Evolutionary conservation across 1,284 basidiomycete genomes (phyloP).

Genomic region (Boletellus deceptivus): DNA sequence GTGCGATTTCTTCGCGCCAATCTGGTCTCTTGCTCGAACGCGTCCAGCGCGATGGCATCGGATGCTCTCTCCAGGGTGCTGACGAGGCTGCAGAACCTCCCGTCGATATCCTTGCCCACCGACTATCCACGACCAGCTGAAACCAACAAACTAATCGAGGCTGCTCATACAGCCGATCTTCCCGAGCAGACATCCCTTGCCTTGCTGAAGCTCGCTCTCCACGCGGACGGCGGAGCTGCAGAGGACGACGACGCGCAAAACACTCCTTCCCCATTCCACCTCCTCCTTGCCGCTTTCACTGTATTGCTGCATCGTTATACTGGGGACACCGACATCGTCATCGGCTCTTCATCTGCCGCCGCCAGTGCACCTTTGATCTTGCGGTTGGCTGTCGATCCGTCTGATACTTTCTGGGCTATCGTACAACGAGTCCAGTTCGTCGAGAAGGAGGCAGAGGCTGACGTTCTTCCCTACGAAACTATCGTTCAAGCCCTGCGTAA

Average conservation of each 20-base stretch:
- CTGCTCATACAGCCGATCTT: slow-evolving; percentile 66
- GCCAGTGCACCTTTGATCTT: slow-evolving; percentile 82
- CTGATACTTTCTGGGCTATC: slow-evolving; percentile 90
- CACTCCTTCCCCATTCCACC: slow-evolving; percentile 82
- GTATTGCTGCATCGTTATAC: slow-evolving; percentile 95
- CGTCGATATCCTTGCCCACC: slow-evolving; percentile 91
- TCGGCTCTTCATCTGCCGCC: slow-evolving; percentile 86
- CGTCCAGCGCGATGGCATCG: slow-evolving; percentile 34
- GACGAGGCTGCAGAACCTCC: slow-evolving; percentile 69
- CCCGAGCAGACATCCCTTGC: slow-evolving; percentile 67
- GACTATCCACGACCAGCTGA: slow-evolving; percentile 90
- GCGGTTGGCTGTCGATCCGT: slow-evolving; percentile 81
- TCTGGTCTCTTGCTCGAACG: neutral
- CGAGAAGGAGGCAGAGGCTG: slow-evolving; percentile 82
- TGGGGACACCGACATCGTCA: slow-evolving; percentile 91
- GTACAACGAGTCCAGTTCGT: slow-evolving; percentile 84
- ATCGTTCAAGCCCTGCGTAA: slow-evolving; percentile 76
- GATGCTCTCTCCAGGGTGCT: slow-evolving; percentile 54
- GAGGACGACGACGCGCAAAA: slow-evolving; percentile 51
- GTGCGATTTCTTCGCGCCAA: neutral
- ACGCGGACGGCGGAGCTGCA: slow-evolving; percentile 54
- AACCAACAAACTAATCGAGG: slow-evolving; percentile 74
- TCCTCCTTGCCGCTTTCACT: slow-evolving; percentile 88
- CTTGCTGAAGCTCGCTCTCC: slow-evolving; percentile 76
- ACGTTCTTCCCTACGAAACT: slow-evolving; percentile 81